These are phyloP conservation scores for Dimocarpus longan DNA, from an alignment of 345 rosid genomes.

Conservation along the genomic window DNA sequence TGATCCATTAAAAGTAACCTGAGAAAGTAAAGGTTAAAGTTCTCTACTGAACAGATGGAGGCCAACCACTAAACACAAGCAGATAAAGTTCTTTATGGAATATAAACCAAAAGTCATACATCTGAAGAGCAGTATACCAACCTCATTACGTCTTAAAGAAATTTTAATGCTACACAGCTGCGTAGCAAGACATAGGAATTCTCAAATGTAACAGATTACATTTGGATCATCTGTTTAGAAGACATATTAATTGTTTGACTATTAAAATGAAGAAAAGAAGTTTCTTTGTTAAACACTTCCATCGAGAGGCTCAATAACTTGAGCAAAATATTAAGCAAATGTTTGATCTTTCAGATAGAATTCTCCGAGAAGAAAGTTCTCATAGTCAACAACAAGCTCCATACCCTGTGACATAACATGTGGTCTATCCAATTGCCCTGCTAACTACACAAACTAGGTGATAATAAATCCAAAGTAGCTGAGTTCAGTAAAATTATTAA, in stretches of 20 bases:
- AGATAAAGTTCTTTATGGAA: neutral
- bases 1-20: constrained; percentile 98
- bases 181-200: too few species aligned
- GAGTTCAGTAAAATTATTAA: too few species aligned
- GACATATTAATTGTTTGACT: too few species aligned
- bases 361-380: too few species aligned
- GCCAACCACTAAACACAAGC: neutral
- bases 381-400: too few species aligned
- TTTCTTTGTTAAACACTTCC: neutral
- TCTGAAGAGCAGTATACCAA: neutral
- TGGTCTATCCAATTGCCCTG: too few species aligned
- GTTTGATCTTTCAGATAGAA: too few species aligned
- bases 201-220: too few species aligned
- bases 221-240: too few species aligned
- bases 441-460: too few species aligned
- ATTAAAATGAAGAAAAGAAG: neutral
- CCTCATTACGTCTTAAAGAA: neutral
- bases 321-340: neutral
- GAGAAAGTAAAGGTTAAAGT: constrained; percentile 26
- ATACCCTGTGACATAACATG: too few species aligned
- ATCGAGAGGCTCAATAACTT: neutral
- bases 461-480: too few species aligned
- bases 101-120: neutral
- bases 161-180: neutral
- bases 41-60: constrained; percentile 14